Conservation (phyloP, 2,329 filamentous ascomycete genomes). For the Paracorniculantispora psalliotae region DNA sequence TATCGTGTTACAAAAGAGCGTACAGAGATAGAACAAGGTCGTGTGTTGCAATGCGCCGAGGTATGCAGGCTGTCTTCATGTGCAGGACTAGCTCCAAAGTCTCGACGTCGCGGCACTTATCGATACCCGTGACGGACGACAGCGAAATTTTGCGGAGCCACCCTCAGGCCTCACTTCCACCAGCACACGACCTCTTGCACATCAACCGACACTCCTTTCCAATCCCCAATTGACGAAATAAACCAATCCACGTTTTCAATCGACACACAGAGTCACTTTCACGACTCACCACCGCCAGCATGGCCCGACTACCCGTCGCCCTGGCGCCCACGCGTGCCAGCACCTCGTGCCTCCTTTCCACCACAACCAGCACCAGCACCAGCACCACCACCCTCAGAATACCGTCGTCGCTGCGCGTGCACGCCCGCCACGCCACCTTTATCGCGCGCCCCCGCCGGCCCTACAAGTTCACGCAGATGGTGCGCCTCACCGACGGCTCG, state of each 20-base stretch:
- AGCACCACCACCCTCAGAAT: slow-evolving; percentile 18
- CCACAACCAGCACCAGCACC: slow-evolving; percentile 17
- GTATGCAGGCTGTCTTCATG: slow-evolving; percentile 4
- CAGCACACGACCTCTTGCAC: background rate
- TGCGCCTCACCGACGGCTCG: slow-evolving; percentile 86
- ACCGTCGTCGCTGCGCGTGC: slow-evolving; percentile 34
- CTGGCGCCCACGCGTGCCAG: slow-evolving; percentile 26
- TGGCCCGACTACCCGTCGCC: slow-evolving; percentile 27
- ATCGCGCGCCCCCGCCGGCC: slow-evolving; percentile 84
- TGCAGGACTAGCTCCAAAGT: background rate
- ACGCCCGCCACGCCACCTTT: slow-evolving; percentile 77
- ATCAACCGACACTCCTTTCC: background rate
- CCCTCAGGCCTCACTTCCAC: slow-evolving; percentile 7
- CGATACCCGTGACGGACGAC: slow-evolving; percentile 1
- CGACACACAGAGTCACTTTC: background rate
- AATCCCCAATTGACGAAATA: background rate
- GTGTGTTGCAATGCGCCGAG: slow-evolving; percentile 3
- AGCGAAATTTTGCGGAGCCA: slow-evolving; percentile 13
- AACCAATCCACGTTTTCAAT: no score
- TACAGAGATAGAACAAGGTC: background rate
- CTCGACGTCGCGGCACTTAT: background rate
- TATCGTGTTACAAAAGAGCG: background rate
- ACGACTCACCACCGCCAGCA: slow-evolving; percentile 14
- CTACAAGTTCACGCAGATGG: slow-evolving; percentile 95
- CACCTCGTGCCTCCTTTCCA: slow-evolving; percentile 23